Base-by-base conservation (phyloP, 2,329 filamentous ascomycete species). In the Ilyonectria destructans region DNA sequence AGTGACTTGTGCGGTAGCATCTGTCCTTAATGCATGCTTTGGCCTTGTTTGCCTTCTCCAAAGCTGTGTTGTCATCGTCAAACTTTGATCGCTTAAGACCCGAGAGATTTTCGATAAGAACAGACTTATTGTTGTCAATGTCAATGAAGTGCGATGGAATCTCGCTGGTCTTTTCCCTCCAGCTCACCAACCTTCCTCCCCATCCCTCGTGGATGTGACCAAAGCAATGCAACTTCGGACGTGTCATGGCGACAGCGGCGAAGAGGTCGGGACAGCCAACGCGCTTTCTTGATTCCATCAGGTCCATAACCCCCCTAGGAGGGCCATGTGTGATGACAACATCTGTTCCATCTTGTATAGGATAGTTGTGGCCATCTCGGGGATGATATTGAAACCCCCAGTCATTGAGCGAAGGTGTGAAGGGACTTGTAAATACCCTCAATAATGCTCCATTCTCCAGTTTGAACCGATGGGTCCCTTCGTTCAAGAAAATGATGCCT, bases 91-190 rank as follows among this genome's bases (percentile, higher is more conserved):
- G 2, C 3, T 7, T 48, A 0, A 63, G 46, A 0, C 29, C 19
- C 2, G 68, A 33, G 3, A 84, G 74, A 3, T 57, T 81, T 26
- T 81, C 80, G 0, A 88, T 67, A 0, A 82, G 40, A 0, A 62
- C 15, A 0, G 85, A 86, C 2, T 71, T 71, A 0, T 79, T 80
- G 52, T 88, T 83, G 60, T 88, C 81, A 19, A 88, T 85, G 54
- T 83, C 82, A 0, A 80, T 83, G 19, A 86, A 81, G 70, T 87
- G 82, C 0, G 83, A 83, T 1, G 82, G 81, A 1, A 23, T 61
- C 1, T 77, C 70, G 2, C 40, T 54, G 4, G 69, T 60, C 1
- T 29, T 33, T 1, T 58, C 37, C 3, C 82, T 75, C 88, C 87
- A 90, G 4, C 78, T 79, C 0, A 88, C 81, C 3, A 85, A 19